Conservation (phyloP, 2,329 filamentous ascomycete genomes). For the Botrytis deweyae region DNA sequence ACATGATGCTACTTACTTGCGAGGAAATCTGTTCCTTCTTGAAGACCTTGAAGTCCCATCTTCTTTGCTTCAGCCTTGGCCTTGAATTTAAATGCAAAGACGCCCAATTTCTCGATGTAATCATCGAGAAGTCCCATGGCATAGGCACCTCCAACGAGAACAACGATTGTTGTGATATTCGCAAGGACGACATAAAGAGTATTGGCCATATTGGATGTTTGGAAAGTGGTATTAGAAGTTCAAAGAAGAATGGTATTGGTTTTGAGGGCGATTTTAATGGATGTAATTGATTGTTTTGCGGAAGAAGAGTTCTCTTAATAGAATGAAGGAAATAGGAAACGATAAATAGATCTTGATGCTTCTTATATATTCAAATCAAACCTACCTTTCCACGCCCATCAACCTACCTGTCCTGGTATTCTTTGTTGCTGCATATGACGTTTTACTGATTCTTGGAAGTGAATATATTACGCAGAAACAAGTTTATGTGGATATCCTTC, state of each 20-base stretch:
- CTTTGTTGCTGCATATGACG: slow-evolving; percentile 14
- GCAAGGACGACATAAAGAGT: slow-evolving; percentile 37
- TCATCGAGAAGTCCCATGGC: slow-evolving; percentile 43
- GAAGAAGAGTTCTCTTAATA: background rate
- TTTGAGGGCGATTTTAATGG: background rate
- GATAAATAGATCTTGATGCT: background rate
- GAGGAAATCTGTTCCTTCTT: slow-evolving; percentile 44
- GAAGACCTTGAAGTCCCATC: slow-evolving; percentile 42
- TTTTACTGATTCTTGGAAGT: slow-evolving; percentile 17
- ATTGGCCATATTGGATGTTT: slow-evolving; percentile 15
- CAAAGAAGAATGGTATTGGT: background rate
- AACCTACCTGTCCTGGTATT: slow-evolving; percentile 5
- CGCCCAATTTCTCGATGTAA: slow-evolving; percentile 42
- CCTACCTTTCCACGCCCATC: background rate
- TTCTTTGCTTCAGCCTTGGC: slow-evolving; percentile 45
- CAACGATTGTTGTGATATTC: slow-evolving; percentile 38
- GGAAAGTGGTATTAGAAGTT: background rate
- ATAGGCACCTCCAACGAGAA: slow-evolving; percentile 41
- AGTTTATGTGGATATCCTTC: background rate
- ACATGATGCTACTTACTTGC: slow-evolving; percentile 35
- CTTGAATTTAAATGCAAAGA: slow-evolving; percentile 44
- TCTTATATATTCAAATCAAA: background rate
- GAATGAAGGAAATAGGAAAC: background rate
- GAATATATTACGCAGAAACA: slow-evolving; percentile 12
- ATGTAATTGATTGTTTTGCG: background rate